phyloP scores from a whole-genome alignment of 768 basidiomycete genomes.

The Psilocybe azurescens region DNA sequence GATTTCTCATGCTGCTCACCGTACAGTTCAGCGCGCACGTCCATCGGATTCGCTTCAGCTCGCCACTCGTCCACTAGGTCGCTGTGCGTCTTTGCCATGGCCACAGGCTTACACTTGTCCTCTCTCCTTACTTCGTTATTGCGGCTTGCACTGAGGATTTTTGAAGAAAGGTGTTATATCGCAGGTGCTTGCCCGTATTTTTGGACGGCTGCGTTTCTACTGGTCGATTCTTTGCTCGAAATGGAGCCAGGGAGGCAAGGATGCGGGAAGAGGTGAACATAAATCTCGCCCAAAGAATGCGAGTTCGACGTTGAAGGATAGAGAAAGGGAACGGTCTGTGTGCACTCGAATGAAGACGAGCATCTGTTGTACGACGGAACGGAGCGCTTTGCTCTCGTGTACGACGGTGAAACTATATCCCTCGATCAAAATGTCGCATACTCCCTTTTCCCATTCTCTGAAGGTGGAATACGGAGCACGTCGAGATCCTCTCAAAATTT shows the following conservation, averaged over 20 bases:
- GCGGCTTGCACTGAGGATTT: conserved; percentile 7
- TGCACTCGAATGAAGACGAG: no score
- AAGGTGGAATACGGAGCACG: conserved; percentile 19
- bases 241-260: not conserved
- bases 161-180: conserved; percentile 7
- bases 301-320: no score
- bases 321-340: no score
- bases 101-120: conserved; percentile 10
- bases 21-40: not conserved
- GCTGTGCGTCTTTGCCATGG: conserved; percentile 2
- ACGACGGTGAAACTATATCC: conserved; percentile 11
- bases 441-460: conserved; percentile 28
- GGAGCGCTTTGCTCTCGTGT: not conserved
- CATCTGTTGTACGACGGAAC: not conserved
- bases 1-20: not conserved
- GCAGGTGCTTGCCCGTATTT: conserved; percentile 11
- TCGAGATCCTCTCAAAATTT: conserved; percentile 31
- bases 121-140: conserved; percentile 10
- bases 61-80: not conserved
- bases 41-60: not conserved
- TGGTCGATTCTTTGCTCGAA: conserved; percentile 10
- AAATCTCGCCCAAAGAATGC: not conserved
- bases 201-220: conserved; percentile 11
- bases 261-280: not conserved
- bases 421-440: conserved; percentile 18